Evolutionary conservation across 192 early-diverging fungal species (phyloP).

Genomic region (Linnemannia zychae): DNA sequence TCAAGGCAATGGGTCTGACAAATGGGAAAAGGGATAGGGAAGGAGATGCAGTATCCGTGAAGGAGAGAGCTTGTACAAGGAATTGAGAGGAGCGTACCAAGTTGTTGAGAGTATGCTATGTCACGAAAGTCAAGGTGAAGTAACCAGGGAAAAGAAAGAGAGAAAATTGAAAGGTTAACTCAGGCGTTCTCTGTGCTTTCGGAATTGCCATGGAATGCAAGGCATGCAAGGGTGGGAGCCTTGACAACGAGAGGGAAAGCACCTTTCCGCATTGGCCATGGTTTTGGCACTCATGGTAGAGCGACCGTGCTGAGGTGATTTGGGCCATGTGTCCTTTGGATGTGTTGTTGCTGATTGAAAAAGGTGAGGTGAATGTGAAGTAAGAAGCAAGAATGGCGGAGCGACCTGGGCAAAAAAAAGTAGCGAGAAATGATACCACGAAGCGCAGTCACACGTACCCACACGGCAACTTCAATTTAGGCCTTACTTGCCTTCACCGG

Average conservation of each 20-base stretch:
- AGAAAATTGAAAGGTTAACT: not conserved
- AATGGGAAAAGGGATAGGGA: no score
- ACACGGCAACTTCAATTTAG: no score
- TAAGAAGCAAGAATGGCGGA: not conserved
- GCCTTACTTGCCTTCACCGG: no score
- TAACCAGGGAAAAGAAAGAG: not conserved
- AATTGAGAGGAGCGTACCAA: conserved; percentile 15
- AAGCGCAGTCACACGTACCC: not conserved
- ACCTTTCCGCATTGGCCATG: conserved; percentile 58
- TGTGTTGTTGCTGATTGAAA: not conserved
- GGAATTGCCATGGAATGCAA: not conserved
- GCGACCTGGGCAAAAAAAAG: not conserved
- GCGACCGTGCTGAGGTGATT: conserved; percentile 23
- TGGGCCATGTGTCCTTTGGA: conserved; percentile 14
- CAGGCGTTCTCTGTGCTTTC: no score
- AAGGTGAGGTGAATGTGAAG: not conserved
- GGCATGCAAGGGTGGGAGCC: not conserved
- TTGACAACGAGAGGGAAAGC: not conserved
- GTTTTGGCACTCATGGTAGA: conserved; percentile 52
- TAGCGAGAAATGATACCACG: no score
- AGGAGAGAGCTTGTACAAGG: not conserved
- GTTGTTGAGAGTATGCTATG: conserved; percentile 51
- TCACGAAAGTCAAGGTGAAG: not conserved
- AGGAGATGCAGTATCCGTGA: not conserved
- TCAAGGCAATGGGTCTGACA: no score